phyloP scores from a whole-genome alignment of 192 early-diverging fungal genomes.

The Pilaira anomala region DNA sequence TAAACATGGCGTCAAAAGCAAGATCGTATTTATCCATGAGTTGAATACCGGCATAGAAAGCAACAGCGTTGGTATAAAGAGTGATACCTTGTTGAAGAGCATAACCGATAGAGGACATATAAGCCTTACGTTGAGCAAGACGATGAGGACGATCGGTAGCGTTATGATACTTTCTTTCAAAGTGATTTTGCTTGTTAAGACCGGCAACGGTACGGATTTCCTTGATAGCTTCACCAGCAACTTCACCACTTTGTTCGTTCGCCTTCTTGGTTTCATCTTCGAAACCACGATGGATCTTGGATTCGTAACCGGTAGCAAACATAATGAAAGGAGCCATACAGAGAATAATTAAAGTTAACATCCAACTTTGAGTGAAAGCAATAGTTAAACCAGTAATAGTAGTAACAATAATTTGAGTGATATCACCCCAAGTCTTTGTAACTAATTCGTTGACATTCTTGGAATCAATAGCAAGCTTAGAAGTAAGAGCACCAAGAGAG shows the following conservation, averaged over 20 bases:
- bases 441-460: conserved; percentile 50
- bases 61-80: conserved; percentile 72
- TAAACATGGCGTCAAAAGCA: conserved; percentile 52
- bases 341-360: conserved; percentile 76
- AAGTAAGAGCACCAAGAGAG: conserved; percentile 73
- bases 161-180: conserved; percentile 60
- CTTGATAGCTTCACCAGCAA: conserved; percentile 80
- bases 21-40: conserved; percentile 53
- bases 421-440: conserved; percentile 45
- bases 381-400: conserved; percentile 40
- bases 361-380: conserved; percentile 76
- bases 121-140: conserved; percentile 60
- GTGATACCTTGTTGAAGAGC: conserved; percentile 69
- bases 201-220: conserved; percentile 86
- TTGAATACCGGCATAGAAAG: conserved; percentile 71
- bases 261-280: conserved; percentile 64
- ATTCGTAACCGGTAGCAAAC: conserved; percentile 50
- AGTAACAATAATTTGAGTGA: conserved; percentile 35
- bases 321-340: conserved; percentile 58
- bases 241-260: conserved; percentile 76
- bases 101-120: conserved; percentile 66
- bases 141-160: conserved; percentile 68
- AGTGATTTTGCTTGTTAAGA: conserved; percentile 68
- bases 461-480: conserved; percentile 81
- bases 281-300: conserved; percentile 54